Base-by-base conservation (phyloP, 2,329 filamentous ascomycete genomes). In the Clarireedia homoeocarpa region DNA sequence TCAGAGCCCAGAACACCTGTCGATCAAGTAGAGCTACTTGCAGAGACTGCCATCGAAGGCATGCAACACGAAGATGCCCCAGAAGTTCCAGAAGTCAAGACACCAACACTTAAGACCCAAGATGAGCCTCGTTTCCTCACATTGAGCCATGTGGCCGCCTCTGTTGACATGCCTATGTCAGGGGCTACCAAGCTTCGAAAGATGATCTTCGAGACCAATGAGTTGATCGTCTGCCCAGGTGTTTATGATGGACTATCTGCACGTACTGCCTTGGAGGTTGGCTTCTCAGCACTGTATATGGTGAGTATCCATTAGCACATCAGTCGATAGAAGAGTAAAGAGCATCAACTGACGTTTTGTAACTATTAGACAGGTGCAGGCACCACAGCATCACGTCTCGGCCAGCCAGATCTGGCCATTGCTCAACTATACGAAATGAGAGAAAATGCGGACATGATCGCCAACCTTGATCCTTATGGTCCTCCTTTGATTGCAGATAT, bases 191-290 rank as follows among this genome's bases (percentile, higher is more conserved):
- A 59, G 46, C 51, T 59, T 27, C 49, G 53, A 15, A 40, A 45
- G 4, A 57, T 59, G 54, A 36, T 59, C 30, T 34, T 30, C 2
- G 42, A 53, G 12, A 26, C 48, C 9, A 53, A 55, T 30, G 42
- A 55, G 17, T 48, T 59, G 23, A 55, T 59, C 24, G 51, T 57
- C 27, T 48, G 53, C 12, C 85, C 85, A 0, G 85, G 85, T 30
- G 83, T 88, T 1, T 86, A 86, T 65, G 85, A 88, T 72, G 85
- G 85, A 6, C 76, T 86, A 53, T 83, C 81, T 2, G 84, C 84
- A 0, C 74, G 84, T 1, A 78, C 87, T 56, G 83, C 83, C 1
- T 73, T 85, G 23, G 71, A 75, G 38, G 74, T 81, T 23, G 84
- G 83, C 4, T 86, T 85, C 58, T 77, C 85, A 47, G 78, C 75